Conservation (phyloP, 2,329 filamentous ascomycete genomes). For the Diaporthe sp. region DNA sequence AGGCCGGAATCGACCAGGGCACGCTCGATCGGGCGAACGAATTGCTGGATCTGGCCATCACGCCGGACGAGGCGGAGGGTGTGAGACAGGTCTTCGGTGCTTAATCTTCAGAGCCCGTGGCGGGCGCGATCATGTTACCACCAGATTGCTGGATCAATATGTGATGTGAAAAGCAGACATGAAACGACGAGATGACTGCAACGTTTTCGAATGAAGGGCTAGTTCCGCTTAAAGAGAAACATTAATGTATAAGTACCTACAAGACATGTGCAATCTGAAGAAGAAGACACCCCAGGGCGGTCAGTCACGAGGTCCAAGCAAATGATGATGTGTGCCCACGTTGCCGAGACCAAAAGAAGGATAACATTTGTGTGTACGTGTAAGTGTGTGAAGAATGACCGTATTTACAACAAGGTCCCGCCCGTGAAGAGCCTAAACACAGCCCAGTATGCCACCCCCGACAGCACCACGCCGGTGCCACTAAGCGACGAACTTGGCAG, state of each 20-base stretch:
- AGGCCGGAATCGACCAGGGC: conserved; percentile 81
- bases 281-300: not conserved
- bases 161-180: not conserved
- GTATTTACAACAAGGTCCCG: conserved; percentile 28
- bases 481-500: conserved; percentile 23
- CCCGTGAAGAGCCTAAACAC: conserved; percentile 22
- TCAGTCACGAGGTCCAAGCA: not conserved
- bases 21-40: conserved; percentile 85
- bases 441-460: conserved; percentile 8
- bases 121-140: not conserved
- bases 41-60: conserved; percentile 83
- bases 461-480: not conserved
- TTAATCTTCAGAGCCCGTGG: not conserved
- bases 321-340: not conserved
- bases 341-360: conserved; percentile 7
- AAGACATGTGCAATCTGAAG: not conserved
- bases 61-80: conserved; percentile 74
- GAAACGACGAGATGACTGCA: not conserved
- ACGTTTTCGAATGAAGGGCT: not conserved
- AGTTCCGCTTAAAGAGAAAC: not conserved
- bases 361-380: conserved; percentile 11
- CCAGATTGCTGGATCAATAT: not conserved
- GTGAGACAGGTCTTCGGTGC: conserved; percentile 53
- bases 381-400: conserved; percentile 15
- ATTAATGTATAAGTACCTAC: conserved; percentile 2